These are phyloP conservation scores for Pseudophaeomoniella oleicola DNA, from an alignment of 2,329 filamentous ascomycete genomes.

Conservation along the genomic window DNA sequence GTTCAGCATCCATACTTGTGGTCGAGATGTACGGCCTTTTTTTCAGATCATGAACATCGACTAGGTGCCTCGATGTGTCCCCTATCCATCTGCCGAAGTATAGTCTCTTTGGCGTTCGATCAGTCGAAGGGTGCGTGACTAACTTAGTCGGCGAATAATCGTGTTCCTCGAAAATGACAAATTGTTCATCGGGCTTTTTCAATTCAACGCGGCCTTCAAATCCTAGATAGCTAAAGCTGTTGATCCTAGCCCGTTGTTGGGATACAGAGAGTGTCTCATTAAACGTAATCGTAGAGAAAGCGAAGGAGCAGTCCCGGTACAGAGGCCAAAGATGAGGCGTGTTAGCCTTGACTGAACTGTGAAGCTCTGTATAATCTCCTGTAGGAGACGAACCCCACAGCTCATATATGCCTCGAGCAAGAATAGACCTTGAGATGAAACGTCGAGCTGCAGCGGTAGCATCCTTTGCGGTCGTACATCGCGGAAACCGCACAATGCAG, in stretches of 20 bases:
- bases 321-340: constrained; percentile 51
- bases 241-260: constrained; percentile 60
- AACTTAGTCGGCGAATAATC: constrained; percentile 26
- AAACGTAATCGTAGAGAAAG: constrained; percentile 72
- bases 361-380: constrained; percentile 47
- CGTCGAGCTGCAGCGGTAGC: constrained; percentile 48
- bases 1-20: constrained; percentile 92
- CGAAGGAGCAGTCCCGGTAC: constrained; percentile 58
- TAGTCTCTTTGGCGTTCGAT: constrained; percentile 2
- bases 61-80: constrained; percentile 49
- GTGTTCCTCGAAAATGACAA: constrained; percentile 76
- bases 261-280: constrained; percentile 52
- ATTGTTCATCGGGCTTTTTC: constrained; percentile 56
- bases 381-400: constrained; percentile 61
- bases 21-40: constrained; percentile 88
- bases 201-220: constrained; percentile 69
- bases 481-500: constrained; percentile 54
- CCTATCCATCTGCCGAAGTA: constrained; percentile 50
- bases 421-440: constrained; percentile 62
- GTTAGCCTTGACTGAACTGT: constrained; percentile 44
- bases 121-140: constrained; percentile 3
- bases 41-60: constrained; percentile 73
- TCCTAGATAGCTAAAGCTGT: constrained; percentile 63
- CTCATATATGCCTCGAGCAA: constrained; percentile 73
- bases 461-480: constrained; percentile 14